These are phyloP conservation scores for Amaranthus tricolor DNA, from an alignment of 179 eudicot species.

Conservation along the genomic window DNA sequence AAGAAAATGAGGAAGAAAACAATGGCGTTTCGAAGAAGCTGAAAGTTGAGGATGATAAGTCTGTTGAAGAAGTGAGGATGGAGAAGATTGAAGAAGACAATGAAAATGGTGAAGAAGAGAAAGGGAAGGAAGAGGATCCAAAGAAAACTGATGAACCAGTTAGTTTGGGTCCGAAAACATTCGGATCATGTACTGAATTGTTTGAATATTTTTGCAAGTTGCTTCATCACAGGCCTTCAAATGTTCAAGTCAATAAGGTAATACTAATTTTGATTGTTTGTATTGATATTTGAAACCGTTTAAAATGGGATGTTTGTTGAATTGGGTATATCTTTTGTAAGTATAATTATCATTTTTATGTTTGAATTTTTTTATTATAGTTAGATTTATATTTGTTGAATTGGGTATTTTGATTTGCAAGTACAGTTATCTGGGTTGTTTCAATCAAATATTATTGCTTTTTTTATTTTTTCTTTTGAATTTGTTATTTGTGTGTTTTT, in stretches of 20 bases:
- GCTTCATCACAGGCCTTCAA: constrained; percentile 64
- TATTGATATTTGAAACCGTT: neutral
- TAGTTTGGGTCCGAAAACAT: constrained; percentile 58
- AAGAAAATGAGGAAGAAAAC: constrained; percentile 27
- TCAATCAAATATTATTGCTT: no score
- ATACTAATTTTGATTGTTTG: neutral
- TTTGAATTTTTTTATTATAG: no score
- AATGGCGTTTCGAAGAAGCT: constrained; percentile 46
- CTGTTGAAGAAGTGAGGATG: constrained; percentile 55
- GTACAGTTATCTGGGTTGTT: no score
- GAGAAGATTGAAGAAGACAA: constrained; percentile 24
- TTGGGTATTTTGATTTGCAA: no score
- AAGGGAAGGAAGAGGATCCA: neutral
- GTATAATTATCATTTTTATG: no score
- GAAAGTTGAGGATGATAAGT: constrained; percentile 45
- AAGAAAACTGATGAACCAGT: constrained; percentile 26
- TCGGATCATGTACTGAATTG: constrained; percentile 58
- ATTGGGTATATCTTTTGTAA: no score
- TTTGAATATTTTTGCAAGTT: constrained; percentile 71
- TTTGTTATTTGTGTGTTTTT: no score
- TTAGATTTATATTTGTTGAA: no score
- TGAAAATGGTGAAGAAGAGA: constrained; percentile 20
- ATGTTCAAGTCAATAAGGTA: constrained; percentile 68
- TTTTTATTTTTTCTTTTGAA: no score
- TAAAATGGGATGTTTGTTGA: no score